A percentile compares a stretch with the other conserved stretches of the same genome.
Evolutionary conservation across 225 moss, liverwort and hornwort genomes (phyloP).

Genomic region (Lunularia cruciata): DNA sequence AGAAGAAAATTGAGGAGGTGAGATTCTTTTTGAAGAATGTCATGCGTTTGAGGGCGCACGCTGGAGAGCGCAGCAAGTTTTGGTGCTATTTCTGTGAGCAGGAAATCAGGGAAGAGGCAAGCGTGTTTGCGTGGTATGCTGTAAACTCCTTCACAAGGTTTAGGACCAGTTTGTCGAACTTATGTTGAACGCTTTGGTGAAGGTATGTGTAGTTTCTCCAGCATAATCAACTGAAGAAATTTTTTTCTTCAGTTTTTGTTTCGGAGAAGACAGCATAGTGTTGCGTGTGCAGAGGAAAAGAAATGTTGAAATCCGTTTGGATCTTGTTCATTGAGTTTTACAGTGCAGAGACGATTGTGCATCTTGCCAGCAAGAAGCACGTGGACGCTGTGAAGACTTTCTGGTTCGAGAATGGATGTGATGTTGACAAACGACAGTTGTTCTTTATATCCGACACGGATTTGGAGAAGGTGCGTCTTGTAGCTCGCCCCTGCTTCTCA

Average conservation of each 20-base stretch:
- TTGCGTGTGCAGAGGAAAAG: no score
- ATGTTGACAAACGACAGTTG: slow-evolving; percentile 32
- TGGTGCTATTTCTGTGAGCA: slow-evolving; percentile 91
- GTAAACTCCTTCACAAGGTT: not conserved
- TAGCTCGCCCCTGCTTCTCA: no score
- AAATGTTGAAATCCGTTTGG: no score
- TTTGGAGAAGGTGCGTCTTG: slow-evolving; percentile 23
- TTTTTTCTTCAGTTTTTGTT: no score
- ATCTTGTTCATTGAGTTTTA: not conserved
- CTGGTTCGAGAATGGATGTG: slow-evolving; percentile 70
- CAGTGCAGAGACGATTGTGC: slow-evolving; percentile 66
- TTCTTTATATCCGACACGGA: slow-evolving; percentile 29
- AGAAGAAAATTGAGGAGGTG: slow-evolving; percentile 52
- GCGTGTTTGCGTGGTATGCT: slow-evolving; percentile 43
- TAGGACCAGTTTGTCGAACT: not conserved
- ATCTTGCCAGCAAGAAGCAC: slow-evolving; percentile 67
- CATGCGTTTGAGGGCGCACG: slow-evolving; percentile 20
- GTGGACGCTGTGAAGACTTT: slow-evolving; percentile 54
- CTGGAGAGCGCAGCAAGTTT: slow-evolving; percentile 40
- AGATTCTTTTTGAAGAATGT: slow-evolving; percentile 58
- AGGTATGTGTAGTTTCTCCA: no score
- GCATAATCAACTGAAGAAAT: no score
- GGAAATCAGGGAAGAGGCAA: slow-evolving; percentile 51
- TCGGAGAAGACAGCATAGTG: no score
- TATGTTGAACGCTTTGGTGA: no score